phyloP scores from a whole-genome alignment of 495 filamentous ascomycete species.

The Penicillium roqueforti region DNA sequence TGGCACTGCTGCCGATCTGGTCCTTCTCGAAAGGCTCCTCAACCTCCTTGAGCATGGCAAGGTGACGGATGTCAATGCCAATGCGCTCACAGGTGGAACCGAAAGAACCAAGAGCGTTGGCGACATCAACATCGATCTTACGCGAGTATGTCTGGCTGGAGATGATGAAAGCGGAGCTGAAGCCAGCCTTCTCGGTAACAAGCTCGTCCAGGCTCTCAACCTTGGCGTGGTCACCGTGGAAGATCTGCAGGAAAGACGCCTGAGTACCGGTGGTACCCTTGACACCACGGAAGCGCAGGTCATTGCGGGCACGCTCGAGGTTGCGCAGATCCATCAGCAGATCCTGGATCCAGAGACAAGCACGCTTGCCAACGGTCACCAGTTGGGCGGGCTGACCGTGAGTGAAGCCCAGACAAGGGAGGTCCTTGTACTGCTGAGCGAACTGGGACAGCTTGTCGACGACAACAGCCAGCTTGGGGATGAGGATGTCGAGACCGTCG shows the following conservation, averaged over 20 bases:
- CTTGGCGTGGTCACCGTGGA: conserved; percentile 74
- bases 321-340: conserved; percentile 81
- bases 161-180: conserved; percentile 65
- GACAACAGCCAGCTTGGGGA: conserved; percentile 81
- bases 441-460: conserved; percentile 77
- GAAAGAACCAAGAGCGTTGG: conserved; percentile 76
- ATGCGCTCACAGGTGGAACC: conserved; percentile 78
- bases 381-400: conserved; percentile 76
- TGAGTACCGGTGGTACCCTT: conserved; percentile 77
- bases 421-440: conserved; percentile 68
- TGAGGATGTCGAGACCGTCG: conserved; percentile 68
- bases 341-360: conserved; percentile 83
- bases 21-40: conserved; percentile 88
- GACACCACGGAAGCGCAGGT: conserved; percentile 78
- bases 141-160: conserved; percentile 79
- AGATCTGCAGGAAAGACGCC: conserved; percentile 79
- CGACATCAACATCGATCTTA: conserved; percentile 78
- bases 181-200: conserved; percentile 81
- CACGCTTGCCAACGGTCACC: conserved; percentile 73
- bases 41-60: conserved; percentile 76
- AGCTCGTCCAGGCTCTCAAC: conserved; percentile 69
- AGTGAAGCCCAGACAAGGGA: conserved; percentile 69
- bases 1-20: conserved; percentile 51
- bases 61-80: conserved; percentile 69
- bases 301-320: conserved; percentile 67